Conservation (phyloP, 2,329 filamentous ascomycete species). For the Colletotrichum siamense region DNA sequence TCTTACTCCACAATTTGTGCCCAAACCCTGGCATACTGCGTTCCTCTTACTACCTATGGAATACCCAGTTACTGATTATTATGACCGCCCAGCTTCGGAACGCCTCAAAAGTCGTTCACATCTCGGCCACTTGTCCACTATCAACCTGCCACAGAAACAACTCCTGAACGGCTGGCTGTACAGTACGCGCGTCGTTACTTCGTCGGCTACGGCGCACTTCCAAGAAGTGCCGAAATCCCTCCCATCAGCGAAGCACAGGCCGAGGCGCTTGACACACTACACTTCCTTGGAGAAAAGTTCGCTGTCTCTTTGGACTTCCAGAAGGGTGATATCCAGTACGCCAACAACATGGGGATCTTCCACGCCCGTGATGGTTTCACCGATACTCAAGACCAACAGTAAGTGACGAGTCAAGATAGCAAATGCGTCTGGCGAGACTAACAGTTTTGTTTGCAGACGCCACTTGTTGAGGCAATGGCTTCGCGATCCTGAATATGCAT, state of each 20-base stretch:
- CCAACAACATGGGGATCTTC: constrained; percentile 60
- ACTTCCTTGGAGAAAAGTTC: constrained; percentile 53
- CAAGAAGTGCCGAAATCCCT: constrained; percentile 58
- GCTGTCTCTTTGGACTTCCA: constrained; percentile 50
- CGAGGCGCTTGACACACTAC: constrained; percentile 56
- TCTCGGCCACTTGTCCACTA: constrained; percentile 61
- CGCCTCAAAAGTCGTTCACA: constrained; percentile 48
- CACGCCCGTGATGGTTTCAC: constrained; percentile 57
- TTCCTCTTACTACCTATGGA: background rate
- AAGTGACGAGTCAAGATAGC: constrained; percentile 23
- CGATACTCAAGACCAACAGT: constrained; percentile 49
- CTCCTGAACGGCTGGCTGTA: constrained; percentile 60
- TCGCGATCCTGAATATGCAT: constrained; percentile 53
- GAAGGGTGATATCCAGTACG: constrained; percentile 60
- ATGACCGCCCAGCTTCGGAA: constrained; percentile 51
- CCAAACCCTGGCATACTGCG: background rate
- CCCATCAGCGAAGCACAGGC: constrained; percentile 59
- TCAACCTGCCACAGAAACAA: constrained; percentile 48
- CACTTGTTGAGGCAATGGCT: constrained; percentile 58
- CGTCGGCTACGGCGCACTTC: constrained; percentile 61
- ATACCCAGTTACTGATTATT: background rate
- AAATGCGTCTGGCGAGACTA: background rate
- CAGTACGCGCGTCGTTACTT: constrained; percentile 67
- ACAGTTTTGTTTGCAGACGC: constrained; percentile 38
- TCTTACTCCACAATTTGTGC: background rate